phyloP scores from a whole-genome alignment of 1,139 yeast genomes.

The Zhuliangozyma blackwelliae region DNA sequence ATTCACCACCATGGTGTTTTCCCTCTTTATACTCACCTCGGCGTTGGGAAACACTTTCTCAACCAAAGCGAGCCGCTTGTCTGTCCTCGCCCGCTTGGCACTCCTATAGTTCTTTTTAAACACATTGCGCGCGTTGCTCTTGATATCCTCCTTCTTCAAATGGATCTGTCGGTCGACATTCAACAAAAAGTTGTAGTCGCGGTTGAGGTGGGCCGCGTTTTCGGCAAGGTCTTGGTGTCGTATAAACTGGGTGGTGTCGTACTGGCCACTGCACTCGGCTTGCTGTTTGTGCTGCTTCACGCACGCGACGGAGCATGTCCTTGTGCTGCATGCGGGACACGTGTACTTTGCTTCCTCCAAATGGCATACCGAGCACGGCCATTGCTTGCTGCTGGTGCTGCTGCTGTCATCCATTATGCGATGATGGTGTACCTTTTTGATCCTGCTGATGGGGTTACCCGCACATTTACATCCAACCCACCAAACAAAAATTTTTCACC shows the following conservation, averaged over 20 bases:
- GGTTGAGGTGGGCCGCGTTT: conserved; percentile 47
- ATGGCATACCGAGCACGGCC: conserved; percentile 49
- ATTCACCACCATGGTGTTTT: conserved; percentile 36
- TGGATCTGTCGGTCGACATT: conserved; percentile 55
- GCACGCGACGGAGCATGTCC: conserved; percentile 71
- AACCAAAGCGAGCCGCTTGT: conserved; percentile 23
- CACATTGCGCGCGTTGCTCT: conserved; percentile 29
- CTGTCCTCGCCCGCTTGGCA: conserved; percentile 15
- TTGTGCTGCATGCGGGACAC: conserved; percentile 76
- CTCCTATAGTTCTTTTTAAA: conserved; percentile 26
- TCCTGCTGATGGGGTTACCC: too few species aligned
- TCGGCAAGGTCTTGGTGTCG: conserved; percentile 36
- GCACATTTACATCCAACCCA: too few species aligned
- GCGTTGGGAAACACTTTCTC: conserved; percentile 23
- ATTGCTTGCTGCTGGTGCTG: too few species aligned
- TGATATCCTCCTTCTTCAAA: conserved; percentile 49
- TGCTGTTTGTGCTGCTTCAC: conserved; percentile 65
- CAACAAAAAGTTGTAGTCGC: conserved; percentile 79
- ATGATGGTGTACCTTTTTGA: too few species aligned
- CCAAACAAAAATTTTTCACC: too few species aligned
- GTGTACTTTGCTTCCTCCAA: conserved; percentile 52
- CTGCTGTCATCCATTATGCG: too few species aligned
- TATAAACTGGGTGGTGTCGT: conserved; percentile 60
- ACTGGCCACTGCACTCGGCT: conserved; percentile 61
- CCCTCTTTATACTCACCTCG: conserved; percentile 24